Evolutionary conservation across 2,329 filamentous ascomycete species (phyloP).

Genomic region (Pleurostoma richardsiae): DNA sequence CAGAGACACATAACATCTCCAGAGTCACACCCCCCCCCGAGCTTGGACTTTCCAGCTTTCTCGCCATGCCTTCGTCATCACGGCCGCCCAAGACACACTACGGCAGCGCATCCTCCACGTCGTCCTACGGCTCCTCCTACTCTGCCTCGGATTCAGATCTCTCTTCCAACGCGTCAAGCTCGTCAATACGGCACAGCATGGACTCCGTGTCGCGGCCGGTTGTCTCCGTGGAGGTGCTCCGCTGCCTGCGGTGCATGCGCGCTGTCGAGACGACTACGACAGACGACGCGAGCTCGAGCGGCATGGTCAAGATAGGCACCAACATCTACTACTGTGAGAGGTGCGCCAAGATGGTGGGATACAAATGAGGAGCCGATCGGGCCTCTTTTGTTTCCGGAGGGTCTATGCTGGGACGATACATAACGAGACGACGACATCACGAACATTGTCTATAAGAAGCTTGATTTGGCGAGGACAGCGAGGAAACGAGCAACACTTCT

Average conservation of each 20-base stretch:
- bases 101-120: constrained; percentile 31
- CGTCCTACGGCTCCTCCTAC: constrained; percentile 15
- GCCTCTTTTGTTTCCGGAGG: not conserved
- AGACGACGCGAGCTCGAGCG: constrained; percentile 51
- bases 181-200: constrained; percentile 38
- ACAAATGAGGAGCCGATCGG: constrained; percentile 39
- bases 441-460: no score
- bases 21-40: no score
- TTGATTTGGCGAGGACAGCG: no score
- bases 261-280: constrained; percentile 57
- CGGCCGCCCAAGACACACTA: constrained; percentile 29
- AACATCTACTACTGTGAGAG: constrained; percentile 63
- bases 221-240: constrained; percentile 53
- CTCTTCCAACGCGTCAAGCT: constrained; percentile 26
- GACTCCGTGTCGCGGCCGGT: constrained; percentile 38
- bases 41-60: no score
- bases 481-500: no score
- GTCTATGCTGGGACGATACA: no score
- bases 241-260: constrained; percentile 58
- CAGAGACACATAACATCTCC: no score
- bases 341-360: constrained; percentile 60
- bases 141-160: constrained; percentile 35
- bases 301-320: constrained; percentile 61
- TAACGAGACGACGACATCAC: no score
- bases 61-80: constrained; percentile 22